Base-by-base conservation (phyloP, 2,329 filamentous ascomycete species). In the Hypoxylon sp. region DNA sequence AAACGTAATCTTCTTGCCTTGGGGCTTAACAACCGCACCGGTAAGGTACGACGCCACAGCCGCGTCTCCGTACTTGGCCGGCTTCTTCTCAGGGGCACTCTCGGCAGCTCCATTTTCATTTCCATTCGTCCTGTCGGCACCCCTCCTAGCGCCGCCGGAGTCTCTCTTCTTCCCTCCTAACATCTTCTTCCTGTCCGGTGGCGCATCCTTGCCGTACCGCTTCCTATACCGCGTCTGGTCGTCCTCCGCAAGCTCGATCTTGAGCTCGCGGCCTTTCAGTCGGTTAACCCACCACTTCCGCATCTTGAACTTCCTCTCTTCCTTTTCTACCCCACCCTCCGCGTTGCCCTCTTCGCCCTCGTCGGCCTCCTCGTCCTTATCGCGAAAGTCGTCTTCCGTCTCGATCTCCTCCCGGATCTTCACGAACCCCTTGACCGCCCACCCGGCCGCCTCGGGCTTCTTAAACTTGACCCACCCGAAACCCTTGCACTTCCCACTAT, bases 401-500 rank as follows among this genome's bases (percentile, higher is more conserved):
- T 89, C 83, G 39, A 90, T 78, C 56, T 87, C 84, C 75, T 90
- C 86, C 74, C 85, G 86, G 72, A 93, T 84, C 79, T 88, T 87
- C 63, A 93, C 85, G 72, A 91, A 97, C 0, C 94, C 94, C 75
- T 89, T 89, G 68, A 97, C 93, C 3, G 91, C 92, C 72, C 85
- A 85, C 51, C 89, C 87, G 0, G 93, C 93, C 0, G 90, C 86
- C 59, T 91, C 88, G 10, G 94, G 75, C 52, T 93, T 89, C 74
- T 90, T 89, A 78, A 98, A 99, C 65, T 92, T 92, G 64, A 99
- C 88, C 94, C 95, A 99, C 5, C 90, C 95, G 79, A 91, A 99
- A 17, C 95, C 96, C 81, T 98, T 98, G 82, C 95, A 99, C 81
- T 98, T 99, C 44, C 95, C 95, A 19, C 90, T 90, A 77, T 99